These are phyloP conservation scores for Chaetomiaceae sp. DNA, from an alignment of 2,329 filamentous ascomycete species.

Conservation along the genomic window DNA sequence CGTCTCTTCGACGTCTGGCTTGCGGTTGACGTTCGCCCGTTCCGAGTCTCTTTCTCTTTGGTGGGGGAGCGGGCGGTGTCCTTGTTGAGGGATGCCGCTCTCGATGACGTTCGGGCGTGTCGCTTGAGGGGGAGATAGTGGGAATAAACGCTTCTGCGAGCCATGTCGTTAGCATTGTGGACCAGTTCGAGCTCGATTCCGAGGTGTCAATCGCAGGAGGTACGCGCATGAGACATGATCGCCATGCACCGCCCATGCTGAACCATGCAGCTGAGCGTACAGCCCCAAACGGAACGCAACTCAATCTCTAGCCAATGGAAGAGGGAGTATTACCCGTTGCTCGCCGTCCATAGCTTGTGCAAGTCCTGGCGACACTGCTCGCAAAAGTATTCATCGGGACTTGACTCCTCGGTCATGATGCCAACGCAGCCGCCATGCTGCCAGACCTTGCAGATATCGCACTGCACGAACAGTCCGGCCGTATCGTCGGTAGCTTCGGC, in stretches of 20 bases:
- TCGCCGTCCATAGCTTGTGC: constrained; percentile 75
- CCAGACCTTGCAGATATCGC: constrained; percentile 97
- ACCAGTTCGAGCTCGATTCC: not conserved
- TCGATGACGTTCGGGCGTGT: constrained; percentile 52
- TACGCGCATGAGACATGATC: constrained; percentile 25
- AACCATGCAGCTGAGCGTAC: constrained; percentile 27
- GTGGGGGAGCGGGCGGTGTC: constrained; percentile 50
- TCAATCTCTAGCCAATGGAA: constrained; percentile 9
- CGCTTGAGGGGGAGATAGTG: constrained; percentile 60
- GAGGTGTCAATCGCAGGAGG: not conserved
- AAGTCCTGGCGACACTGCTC: constrained; percentile 90
- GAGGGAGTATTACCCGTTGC: constrained; percentile 69
- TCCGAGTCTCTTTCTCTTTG: constrained; percentile 52
- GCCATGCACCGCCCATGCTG: constrained; percentile 26
- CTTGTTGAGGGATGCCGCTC: constrained; percentile 63
- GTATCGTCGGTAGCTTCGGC: constrained; percentile 74
- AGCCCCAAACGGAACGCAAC: constrained; percentile 14
- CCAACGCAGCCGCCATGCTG: constrained; percentile 97
- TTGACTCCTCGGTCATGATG: constrained; percentile 89
- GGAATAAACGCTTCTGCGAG: constrained; percentile 58
- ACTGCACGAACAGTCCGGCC: constrained; percentile 95
- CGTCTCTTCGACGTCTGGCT: constrained; percentile 70
- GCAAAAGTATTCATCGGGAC: constrained; percentile 96
- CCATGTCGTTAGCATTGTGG: constrained; percentile 37
- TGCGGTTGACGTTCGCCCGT: constrained; percentile 47